These are phyloP conservation scores for Fusarium mangiferae DNA, from an alignment of 2,329 filamentous ascomycete genomes.

Conservation along the genomic window DNA sequence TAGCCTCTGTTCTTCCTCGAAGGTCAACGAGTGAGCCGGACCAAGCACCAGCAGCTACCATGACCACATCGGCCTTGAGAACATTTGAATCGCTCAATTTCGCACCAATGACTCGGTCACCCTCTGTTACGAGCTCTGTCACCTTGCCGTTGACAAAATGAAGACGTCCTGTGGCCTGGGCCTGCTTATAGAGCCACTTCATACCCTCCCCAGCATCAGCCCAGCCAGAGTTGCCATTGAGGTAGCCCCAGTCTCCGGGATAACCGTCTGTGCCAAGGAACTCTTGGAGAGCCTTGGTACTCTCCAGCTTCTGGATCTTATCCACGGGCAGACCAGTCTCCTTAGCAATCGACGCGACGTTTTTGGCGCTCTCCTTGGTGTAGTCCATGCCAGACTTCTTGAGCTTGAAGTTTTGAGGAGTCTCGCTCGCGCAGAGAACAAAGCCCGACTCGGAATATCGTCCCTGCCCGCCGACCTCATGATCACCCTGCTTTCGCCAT, in stretches of 20 bases:
- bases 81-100: slow-evolving; percentile 50
- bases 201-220: slow-evolving; percentile 79
- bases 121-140: slow-evolving; percentile 53
- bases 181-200: slow-evolving; percentile 67
- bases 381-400: slow-evolving; percentile 66
- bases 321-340: slow-evolving; percentile 51
- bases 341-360: slow-evolving; percentile 63
- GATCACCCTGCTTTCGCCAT: slow-evolving; percentile 71
- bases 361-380: slow-evolving; percentile 68
- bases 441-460: slow-evolving; percentile 79
- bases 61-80: slow-evolving; percentile 72
- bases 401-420: slow-evolving; percentile 42
- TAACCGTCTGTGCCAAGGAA: slow-evolving; percentile 60
- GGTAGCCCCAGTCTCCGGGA: slow-evolving; percentile 74
- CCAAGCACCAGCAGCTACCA: slow-evolving; percentile 91
- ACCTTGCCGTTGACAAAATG: slow-evolving; percentile 64
- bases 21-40: slow-evolving; percentile 81
- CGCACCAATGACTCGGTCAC: slow-evolving; percentile 64
- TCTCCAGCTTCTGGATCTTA: slow-evolving; percentile 58
- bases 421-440: slow-evolving; percentile 67
- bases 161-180: slow-evolving; percentile 66
- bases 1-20: slow-evolving; percentile 78
- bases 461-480: slow-evolving; percentile 68
- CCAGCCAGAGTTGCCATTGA: slow-evolving; percentile 82
- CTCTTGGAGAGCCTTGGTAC: slow-evolving; percentile 55